phyloP scores from a whole-genome alignment of 306 rosid species.

The Cucumis melo region DNA sequence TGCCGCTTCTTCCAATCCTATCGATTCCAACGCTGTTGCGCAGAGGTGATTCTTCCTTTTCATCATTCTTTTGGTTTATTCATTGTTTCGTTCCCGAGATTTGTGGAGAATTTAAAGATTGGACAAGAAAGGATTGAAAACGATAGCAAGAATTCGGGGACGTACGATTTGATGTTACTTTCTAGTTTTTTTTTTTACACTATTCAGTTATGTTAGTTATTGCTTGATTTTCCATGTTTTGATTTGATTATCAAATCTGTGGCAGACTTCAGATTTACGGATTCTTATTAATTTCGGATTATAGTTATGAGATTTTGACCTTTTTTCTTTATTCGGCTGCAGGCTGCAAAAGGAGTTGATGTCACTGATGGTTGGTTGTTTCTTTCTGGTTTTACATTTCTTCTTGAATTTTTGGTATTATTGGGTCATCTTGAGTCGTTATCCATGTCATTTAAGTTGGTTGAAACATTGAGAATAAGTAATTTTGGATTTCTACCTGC shows the following conservation, averaged over 20 bases:
- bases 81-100: conserved; percentile 15
- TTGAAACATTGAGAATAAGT: neutral
- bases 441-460: neutral
- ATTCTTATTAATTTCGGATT: neutral
- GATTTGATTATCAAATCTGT: neutral
- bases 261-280: neutral
- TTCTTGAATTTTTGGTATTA: neutral
- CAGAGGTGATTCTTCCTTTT: conserved; percentile 33
- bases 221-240: neutral
- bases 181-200: neutral
- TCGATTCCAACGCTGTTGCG: conserved; percentile 64
- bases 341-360: conserved; percentile 96
- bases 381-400: neutral
- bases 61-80: neutral
- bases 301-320: conserved; percentile 2
- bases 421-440: neutral
- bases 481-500: neutral
- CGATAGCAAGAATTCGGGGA: neutral
- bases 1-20: conserved; percentile 29
- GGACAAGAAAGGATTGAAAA: neutral
- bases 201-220: neutral
- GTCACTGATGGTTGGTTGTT: conserved; percentile 90
- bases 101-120: neutral
- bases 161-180: conserved; percentile 1
- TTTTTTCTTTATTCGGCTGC: conserved; percentile 13